These are phyloP conservation scores for Fusarium sp. DNA, from an alignment of 2,329 filamentous ascomycete species.

Conservation along the genomic window DNA sequence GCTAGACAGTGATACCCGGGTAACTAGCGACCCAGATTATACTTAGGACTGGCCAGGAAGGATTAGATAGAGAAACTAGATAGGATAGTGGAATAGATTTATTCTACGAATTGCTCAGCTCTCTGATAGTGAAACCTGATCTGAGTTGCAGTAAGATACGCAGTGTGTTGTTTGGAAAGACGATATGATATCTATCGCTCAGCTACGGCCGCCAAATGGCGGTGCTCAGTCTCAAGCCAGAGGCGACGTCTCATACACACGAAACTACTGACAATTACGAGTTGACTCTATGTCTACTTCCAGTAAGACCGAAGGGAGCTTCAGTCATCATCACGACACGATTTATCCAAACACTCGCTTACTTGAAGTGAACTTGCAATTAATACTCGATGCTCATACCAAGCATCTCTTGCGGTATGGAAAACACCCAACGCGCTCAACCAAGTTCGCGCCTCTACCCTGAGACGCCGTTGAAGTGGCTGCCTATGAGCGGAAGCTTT, in stretches of 20 bases:
- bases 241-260: no score
- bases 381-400: accelerated
- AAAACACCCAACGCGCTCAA: no score
- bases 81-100: background rate
- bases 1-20: background rate
- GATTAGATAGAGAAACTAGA: background rate
- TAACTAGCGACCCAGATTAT: background rate
- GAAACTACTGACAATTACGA: no score
- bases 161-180: background rate
- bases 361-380: background rate
- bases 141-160: background rate
- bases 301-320: no score
- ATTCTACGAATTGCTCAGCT: background rate
- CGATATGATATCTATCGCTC: no score
- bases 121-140: background rate
- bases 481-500: background rate
- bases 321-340: background rate
- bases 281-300: no score
- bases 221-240: no score
- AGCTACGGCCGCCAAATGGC: no score
- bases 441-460: background rate
- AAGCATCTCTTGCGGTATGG: background rate
- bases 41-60: background rate
- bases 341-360: background rate
- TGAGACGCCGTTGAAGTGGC: background rate